A percentile compares a stretch with the other conserved stretches of the same genome.
Conservation (phyloP, 2,329 filamentous ascomycete genomes). For the Fusarium odoratissimum region DNA sequence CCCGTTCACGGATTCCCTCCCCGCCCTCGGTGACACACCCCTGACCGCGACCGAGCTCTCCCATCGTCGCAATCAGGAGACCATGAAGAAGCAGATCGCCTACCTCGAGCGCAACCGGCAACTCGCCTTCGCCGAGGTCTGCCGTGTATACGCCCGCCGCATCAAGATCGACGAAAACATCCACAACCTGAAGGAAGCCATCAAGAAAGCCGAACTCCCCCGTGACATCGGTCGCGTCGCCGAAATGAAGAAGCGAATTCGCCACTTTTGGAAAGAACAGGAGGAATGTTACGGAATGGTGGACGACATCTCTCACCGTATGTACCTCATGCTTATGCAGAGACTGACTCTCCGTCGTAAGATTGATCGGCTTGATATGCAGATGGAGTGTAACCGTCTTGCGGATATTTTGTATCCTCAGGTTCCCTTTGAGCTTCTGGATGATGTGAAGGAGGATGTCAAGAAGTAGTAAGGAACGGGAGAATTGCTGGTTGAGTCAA, state of each 20-base stretch:
- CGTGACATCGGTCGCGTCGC: neutral
- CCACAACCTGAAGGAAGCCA: accelerated
- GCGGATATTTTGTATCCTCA: accelerated
- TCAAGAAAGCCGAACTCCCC: neutral
- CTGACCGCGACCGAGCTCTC: neutral
- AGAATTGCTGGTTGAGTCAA: neutral
- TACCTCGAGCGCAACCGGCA: neutral
- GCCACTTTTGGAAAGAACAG: accelerated
- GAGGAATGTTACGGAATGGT: accelerated
- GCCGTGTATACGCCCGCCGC: neutral
- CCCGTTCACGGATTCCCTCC: accelerated
- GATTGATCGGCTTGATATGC: neutral
- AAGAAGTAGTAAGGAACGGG: neutral
- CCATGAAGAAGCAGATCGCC: neutral
- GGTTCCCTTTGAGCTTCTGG: no score
- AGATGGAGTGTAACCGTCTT: neutral
- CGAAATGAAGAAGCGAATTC: accelerated
- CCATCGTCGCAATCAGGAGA: no score
- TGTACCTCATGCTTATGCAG: neutral
- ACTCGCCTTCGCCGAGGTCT: accelerated
- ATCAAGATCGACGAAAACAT: neutral
- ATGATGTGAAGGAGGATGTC: no score
- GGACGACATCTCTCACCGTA: accelerated
- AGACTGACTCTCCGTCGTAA: neutral
- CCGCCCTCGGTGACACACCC: accelerated